Conservation (phyloP, 805 yeast genomes). For the Starmerella powellii region DNA sequence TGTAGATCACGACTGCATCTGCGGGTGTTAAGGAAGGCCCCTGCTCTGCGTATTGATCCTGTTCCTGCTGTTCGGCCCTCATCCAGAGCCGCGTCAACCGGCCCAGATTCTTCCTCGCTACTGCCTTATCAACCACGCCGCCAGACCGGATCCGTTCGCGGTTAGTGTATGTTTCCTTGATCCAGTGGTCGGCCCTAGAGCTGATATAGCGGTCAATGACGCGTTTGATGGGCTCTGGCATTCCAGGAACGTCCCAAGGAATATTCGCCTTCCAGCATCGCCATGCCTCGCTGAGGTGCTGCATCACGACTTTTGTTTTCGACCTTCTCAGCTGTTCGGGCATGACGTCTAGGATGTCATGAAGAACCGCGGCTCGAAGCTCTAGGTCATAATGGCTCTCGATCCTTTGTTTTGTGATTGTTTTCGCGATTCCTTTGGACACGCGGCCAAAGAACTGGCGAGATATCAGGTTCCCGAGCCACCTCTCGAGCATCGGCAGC, state of each 20-base stretch:
- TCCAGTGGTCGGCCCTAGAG: conserved; percentile 96
- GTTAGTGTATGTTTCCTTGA: conserved; percentile 82
- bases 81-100: conserved; percentile 86
- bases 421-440: conserved; percentile 81
- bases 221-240: conserved; percentile 79
- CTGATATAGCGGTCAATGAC: conserved; percentile 81
- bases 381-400: conserved; percentile 93
- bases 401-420: conserved; percentile 87
- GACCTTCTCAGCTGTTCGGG: conserved; percentile 87
- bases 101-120: conserved; percentile 85
- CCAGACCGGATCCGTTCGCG: conserved; percentile 81
- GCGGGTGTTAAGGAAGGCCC: conserved; percentile 81
- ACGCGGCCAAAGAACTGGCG: conserved; percentile 95
- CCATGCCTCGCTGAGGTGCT: conserved; percentile 97
- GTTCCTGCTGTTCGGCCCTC: conserved; percentile 83
- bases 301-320: conserved; percentile 75
- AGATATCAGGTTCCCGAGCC: conserved; percentile 84
- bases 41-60: conserved; percentile 59
- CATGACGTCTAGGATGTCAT: conserved; percentile 91
- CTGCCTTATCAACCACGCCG: conserved; percentile 88
- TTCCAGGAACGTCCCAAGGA: conserved; percentile 95
- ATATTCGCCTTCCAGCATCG: conserved; percentile 98
- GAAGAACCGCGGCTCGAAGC: conserved; percentile 84
- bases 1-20: conserved; percentile 78
- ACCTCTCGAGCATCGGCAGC: conserved; percentile 80